Evolutionary conservation across 305 asterid genomes (phyloP).

Genomic region (Fraxinus sp.): DNA sequence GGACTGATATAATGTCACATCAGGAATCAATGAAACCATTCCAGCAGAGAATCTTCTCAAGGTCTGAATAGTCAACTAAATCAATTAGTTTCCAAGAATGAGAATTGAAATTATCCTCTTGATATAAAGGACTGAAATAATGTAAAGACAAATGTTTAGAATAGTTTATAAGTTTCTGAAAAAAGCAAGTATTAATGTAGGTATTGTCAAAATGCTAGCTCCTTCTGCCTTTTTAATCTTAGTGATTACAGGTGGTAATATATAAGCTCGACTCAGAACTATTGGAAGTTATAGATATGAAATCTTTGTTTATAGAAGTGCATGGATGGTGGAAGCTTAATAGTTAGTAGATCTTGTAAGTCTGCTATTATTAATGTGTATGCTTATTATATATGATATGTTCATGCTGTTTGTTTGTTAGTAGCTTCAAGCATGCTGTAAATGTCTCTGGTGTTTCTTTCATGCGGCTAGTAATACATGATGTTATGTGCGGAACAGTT

Average conservation of each 20-base stretch:
- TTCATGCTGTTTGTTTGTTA: background rate
- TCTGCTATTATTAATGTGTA: background rate
- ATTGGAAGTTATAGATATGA: background rate
- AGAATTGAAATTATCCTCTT: background rate
- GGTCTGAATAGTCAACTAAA: slow-evolving; percentile 41
- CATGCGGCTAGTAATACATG: background rate
- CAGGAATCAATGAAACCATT: slow-evolving; percentile 35
- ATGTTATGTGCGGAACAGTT: slow-evolving; percentile 46
- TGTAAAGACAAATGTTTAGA: background rate
- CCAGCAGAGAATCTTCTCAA: slow-evolving; percentile 93
- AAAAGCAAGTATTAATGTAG: background rate
- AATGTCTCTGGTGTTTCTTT: background rate
- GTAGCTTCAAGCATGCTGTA: background rate
- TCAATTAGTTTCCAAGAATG: background rate
- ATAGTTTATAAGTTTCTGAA: background rate
- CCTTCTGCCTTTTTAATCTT: background rate
- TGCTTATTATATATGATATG: background rate
- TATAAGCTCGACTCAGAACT: background rate
- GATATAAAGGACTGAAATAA: background rate
- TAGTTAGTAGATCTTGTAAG: background rate
- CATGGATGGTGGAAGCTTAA: background rate
- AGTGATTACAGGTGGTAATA: background rate
- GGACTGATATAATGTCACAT: slow-evolving; percentile 15
- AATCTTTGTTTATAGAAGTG: background rate
- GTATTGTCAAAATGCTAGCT: background rate